Conservation (phyloP, 176 grass and related monocot species). For the Dendrocalamus sinicus region DNA sequence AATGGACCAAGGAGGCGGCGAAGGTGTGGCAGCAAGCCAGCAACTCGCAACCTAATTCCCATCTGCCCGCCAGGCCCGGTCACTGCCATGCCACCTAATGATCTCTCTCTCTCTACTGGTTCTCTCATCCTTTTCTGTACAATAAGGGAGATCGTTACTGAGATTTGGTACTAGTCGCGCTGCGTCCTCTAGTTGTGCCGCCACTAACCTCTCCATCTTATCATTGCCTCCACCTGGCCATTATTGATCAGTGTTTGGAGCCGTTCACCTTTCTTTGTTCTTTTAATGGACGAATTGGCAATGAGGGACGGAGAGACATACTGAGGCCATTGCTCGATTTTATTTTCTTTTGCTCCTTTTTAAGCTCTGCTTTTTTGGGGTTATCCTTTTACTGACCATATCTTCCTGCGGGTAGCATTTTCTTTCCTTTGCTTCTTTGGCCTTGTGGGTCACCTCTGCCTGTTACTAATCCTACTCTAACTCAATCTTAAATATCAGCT, state of each 20-base stretch:
- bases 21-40: background rate
- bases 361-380: conserved; percentile 14
- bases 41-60: conserved; percentile 49
- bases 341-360: conserved; percentile 27
- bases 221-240: conserved; percentile 34
- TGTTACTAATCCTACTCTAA: conserved; percentile 9
- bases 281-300: conserved; percentile 44
- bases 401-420: conserved; percentile 52
- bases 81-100: conserved; percentile 20
- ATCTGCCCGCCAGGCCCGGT: background rate
- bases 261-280: conserved; percentile 32
- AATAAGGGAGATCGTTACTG: conserved; percentile 3
- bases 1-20: background rate
- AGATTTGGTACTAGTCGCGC: background rate
- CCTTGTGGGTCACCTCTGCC: conserved; percentile 16
- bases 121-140: background rate
- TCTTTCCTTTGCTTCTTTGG: conserved; percentile 42
- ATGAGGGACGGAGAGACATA: conserved; percentile 20
- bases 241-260: conserved; percentile 37
- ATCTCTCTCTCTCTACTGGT: background rate
- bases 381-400: conserved; percentile 18
- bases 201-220: conserved; percentile 2
- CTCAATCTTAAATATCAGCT: conserved; percentile 25
- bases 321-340: conserved; percentile 5
- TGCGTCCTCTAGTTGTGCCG: background rate